Conservation (phyloP, 345 rosid species). For the Viola odorata region DNA sequence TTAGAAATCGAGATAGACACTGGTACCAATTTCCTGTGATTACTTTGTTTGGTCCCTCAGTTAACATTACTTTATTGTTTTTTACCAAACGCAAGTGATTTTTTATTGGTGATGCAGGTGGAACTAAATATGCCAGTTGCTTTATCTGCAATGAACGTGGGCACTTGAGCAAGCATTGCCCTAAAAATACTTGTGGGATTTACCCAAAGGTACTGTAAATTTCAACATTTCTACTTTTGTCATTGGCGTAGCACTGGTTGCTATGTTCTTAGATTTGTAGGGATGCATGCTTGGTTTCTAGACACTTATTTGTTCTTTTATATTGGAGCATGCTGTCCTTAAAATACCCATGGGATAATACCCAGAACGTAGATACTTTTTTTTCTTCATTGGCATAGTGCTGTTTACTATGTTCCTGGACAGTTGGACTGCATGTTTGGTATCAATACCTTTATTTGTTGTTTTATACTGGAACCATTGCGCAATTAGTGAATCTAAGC, state of each 20-base stretch:
- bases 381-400: too few species aligned
- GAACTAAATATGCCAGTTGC: constrained; percentile 84
- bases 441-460: neutral
- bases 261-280: neutral
- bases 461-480: too few species aligned
- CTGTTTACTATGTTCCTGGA: too few species aligned
- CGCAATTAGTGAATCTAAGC: too few species aligned
- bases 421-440: neutral
- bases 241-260: neutral
- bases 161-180: constrained; percentile 91
- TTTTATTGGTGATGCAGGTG: constrained; percentile 44
- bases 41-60: neutral
- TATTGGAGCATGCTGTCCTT: neutral
- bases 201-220: constrained; percentile 71
- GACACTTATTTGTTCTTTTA: neutral
- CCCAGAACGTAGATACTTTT: too few species aligned
- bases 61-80: neutral
- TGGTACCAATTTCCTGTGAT: too few species aligned
- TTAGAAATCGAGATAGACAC: too few species aligned
- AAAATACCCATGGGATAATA: too few species aligned
- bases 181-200: constrained; percentile 72
- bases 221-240: constrained; percentile 3
- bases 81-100: constrained; percentile 6
- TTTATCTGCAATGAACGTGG: constrained; percentile 76
- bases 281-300: neutral